Conservation (phyloP, 2,329 filamentous ascomycete genomes). For the Colletotrichum siamense region DNA sequence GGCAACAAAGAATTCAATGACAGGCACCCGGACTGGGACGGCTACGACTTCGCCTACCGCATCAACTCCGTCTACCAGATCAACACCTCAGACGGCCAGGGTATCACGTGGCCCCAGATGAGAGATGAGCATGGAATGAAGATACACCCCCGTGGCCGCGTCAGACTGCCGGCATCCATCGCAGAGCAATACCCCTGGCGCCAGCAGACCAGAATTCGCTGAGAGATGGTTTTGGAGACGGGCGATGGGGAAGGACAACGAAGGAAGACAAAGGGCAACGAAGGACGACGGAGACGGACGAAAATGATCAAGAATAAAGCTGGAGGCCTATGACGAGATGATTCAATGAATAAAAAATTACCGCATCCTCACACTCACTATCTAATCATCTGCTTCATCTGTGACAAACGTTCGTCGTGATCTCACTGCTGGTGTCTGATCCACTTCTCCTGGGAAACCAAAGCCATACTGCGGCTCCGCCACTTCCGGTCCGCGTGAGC, state of each 20-base stretch:
- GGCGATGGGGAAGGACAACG: accelerated
- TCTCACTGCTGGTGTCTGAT: not conserved
- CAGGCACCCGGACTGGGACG: constrained; percentile 26
- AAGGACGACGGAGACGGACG: too few relatives aligned
- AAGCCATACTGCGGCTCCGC: not conserved
- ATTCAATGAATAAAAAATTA: not conserved
- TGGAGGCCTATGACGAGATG: not conserved
- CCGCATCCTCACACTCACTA: too few relatives aligned
- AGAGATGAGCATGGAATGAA: not conserved
- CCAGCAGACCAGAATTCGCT: not conserved
- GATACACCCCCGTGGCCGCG: not conserved
- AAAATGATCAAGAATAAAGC: too few relatives aligned
- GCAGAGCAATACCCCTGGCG: not conserved
- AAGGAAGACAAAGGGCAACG: accelerated
- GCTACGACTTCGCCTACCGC: constrained; percentile 32
- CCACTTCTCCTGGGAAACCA: not conserved
- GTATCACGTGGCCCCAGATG: constrained; percentile 24
- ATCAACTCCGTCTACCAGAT: constrained; percentile 29
- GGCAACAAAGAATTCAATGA: constrained; percentile 32
- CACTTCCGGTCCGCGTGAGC: too few relatives aligned
- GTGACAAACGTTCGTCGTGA: not conserved
- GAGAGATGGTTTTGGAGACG: accelerated
- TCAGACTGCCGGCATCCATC: not conserved
- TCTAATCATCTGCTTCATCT: too few relatives aligned
- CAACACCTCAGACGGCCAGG: not conserved